phyloP scores from a whole-genome alignment of 345 rosid species.

The Pseudoturritis turrita region DNA sequence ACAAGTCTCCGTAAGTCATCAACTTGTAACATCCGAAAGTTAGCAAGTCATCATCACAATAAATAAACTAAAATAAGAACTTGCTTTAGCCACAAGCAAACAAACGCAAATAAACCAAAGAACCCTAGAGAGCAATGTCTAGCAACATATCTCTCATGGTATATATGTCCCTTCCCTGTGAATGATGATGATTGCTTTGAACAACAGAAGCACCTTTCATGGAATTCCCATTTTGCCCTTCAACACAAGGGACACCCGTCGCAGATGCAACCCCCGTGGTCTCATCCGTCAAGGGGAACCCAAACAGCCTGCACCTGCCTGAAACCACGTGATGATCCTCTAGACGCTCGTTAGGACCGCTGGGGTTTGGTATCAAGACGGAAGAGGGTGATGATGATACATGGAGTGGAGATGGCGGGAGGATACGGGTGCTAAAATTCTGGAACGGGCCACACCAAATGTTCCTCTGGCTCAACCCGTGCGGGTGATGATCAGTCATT shows the following conservation, averaged over 20 bases:
- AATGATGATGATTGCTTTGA: constrained; percentile 50
- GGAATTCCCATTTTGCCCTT: constrained; percentile 43
- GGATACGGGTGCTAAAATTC: constrained; percentile 35
- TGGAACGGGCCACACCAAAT: constrained; percentile 49
- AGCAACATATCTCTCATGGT: constrained; percentile 41
- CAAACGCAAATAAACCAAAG: neutral
- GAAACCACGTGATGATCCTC: constrained; percentile 21
- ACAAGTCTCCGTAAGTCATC: constrained; percentile 4
- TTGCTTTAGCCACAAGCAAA: constrained; percentile 22
- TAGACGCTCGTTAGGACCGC: neutral
- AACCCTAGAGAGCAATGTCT: constrained; percentile 40
- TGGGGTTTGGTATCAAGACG: constrained; percentile 42
- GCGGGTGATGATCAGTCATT: constrained; percentile 41
- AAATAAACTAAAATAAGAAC: constrained; percentile 15
- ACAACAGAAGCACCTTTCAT: constrained; percentile 39
- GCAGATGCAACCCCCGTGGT: constrained; percentile 29
- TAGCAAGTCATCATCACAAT: constrained; percentile 16
- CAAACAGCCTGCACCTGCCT: constrained; percentile 87
- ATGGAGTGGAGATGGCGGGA: constrained; percentile 36
- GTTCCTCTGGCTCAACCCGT: constrained; percentile 42
- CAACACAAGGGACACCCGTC: constrained; percentile 39
- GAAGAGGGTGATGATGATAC: constrained; percentile 85
- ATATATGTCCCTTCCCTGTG: constrained; percentile 58
- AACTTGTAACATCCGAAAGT: constrained; percentile 25
- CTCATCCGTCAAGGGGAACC: constrained; percentile 80